These are phyloP conservation scores for Acanthamoeba rhysodes DNA, from an alignment of 208 protist genomes.

Conservation along the genomic window DNA sequence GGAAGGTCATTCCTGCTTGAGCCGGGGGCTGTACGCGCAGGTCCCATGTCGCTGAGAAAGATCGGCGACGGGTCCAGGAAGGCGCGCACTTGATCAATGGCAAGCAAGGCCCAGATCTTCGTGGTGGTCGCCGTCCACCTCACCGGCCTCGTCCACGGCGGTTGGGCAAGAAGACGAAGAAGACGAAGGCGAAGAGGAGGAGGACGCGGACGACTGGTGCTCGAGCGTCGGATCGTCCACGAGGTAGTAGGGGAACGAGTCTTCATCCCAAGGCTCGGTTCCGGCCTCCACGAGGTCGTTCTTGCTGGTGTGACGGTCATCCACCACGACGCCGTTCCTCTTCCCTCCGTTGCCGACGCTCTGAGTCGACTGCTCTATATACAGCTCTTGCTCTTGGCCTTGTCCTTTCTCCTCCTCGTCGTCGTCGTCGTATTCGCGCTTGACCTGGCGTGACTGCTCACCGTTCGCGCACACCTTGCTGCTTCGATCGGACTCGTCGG, in stretches of 20 bases:
- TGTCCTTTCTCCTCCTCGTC: slow-evolving; percentile 53
- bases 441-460: not conserved
- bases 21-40: too few relatives aligned
- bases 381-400: slow-evolving; percentile 23
- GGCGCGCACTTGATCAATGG: too few relatives aligned
- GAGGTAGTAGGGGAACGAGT: slow-evolving; percentile 65
- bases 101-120: too few relatives aligned
- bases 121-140: too few relatives aligned
- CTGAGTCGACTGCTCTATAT: not conserved
- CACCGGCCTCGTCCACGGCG: too few relatives aligned
- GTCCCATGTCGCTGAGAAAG: too few relatives aligned
- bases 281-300: not conserved
- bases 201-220: not conserved
- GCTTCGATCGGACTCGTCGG: not conserved
- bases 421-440: not conserved
- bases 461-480: not conserved
- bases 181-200: not conserved
- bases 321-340: not conserved
- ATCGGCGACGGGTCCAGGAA: too few relatives aligned
- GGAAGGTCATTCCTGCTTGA: too few relatives aligned
- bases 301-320: not conserved
- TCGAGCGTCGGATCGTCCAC: not conserved
- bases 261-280: not conserved
- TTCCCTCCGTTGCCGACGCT: not conserved
- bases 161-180: too few relatives aligned